A percentile compares a stretch with the other conserved stretches of the same genome.
These are phyloP conservation scores for Triadica sebifera DNA, from an alignment of 345 rosid species.

Conservation along the genomic window DNA sequence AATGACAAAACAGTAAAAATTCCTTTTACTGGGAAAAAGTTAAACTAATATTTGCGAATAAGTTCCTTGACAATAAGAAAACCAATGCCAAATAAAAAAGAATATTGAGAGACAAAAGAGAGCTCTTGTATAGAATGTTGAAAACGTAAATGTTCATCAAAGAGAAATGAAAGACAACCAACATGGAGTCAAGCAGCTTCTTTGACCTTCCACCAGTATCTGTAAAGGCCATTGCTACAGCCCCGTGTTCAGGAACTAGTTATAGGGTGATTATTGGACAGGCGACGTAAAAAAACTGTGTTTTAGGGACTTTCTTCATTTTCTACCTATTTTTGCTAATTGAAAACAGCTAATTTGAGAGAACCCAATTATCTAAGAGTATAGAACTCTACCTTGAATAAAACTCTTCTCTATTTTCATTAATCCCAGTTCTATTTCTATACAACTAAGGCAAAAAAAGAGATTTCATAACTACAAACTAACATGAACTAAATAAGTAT, in stretches of 20 bases:
- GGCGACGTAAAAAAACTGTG: neutral
- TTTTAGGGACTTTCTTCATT: neutral
- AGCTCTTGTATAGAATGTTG: neutral
- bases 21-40: neutral
- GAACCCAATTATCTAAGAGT: neutral
- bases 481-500: neutral
- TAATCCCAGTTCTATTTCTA: neutral
- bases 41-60: neutral
- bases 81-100: neutral
- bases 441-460: neutral
- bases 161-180: constrained; percentile 8
- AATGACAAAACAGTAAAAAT: neutral
- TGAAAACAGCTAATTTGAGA: neutral
- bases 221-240: neutral
- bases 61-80: neutral
- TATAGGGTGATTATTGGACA: neutral
- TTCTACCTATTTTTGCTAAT: neutral
- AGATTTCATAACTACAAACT: neutral
- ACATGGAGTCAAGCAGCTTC: neutral
- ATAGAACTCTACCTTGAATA: neutral
- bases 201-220: neutral
- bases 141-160: neutral
- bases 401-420: neutral
- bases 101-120: neutral
- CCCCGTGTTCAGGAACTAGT: neutral